Base-by-base conservation (phyloP, 306 rosid genomes). In the Begonia loranthoides region DNA sequence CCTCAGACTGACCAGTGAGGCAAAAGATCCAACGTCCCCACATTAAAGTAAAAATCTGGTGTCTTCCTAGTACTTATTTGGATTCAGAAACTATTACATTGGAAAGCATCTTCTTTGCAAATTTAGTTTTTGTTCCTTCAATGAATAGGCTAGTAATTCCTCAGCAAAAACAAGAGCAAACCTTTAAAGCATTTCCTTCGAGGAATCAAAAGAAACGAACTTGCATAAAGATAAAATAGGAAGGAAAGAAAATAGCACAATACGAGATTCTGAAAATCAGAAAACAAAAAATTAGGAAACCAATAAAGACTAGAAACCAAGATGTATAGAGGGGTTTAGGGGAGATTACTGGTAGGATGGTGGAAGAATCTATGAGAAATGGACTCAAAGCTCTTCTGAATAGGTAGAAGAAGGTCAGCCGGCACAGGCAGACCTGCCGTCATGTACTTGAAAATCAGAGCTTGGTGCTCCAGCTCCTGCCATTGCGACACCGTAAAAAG, bases 391-490 rank as follows among this genome's bases (percentile, higher is more conserved):
- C 94, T 87, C 66, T 56, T 73, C 53, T 79, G 94, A 62, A 87
- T 87, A 41, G 94, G 96, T 41, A 65, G 66, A 17, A 87, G 80
- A 44, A 87, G 94, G 61, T 87, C 87, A 3, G 94, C 84, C 2
- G 96, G 96, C 16, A 87, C 96, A 15, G 90, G 70, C 55, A 83
- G 45, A 16, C 94, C 94, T 4, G 90, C 90, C 64, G 78, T 72
- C 58, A 87, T 69, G 63, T 83, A 87, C 78, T 83, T 87, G 65
- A 87, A 87, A 73, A 87, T 87, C 69, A 79, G 79, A 46, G 89
- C 90, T 57, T 87, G 94, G 62, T 80, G 94, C 58, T 87, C 96
- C 36, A 87, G 80, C 79, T 87, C 94, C 58, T 80, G 87, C 90
- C 90, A 87, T 73, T 87, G 96, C 2, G 87, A 70, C 68, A 67